Percentiles rank a stretch among this genome's conserved stretches.
These are phyloP conservation scores for Suillus lakei DNA, from an alignment of 768 basidiomycete species.

Conservation along the genomic window DNA sequence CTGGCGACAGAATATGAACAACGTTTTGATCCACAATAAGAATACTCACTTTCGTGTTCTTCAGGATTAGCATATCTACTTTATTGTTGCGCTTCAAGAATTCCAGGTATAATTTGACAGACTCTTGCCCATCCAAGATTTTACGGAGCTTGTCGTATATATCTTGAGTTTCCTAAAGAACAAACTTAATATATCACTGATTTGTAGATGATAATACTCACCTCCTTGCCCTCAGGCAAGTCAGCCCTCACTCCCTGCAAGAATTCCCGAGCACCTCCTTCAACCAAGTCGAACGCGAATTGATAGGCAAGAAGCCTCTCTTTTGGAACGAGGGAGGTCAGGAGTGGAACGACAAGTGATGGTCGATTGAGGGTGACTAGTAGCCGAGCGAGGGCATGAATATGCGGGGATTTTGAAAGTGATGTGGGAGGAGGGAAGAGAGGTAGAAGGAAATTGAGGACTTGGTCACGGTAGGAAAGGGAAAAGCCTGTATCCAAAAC, in stretches of 20 bases:
- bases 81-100: slow-evolving; percentile 96
- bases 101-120: slow-evolving; percentile 91
- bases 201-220: slow-evolving; percentile 35
- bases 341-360: slow-evolving; percentile 74
- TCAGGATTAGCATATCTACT: slow-evolving; percentile 88
- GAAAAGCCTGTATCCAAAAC: slow-evolving; percentile 90
- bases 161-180: slow-evolving; percentile 56
- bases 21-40: slow-evolving; percentile 8
- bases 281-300: slow-evolving; percentile 93
- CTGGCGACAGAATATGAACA: slow-evolving; percentile 40
- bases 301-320: slow-evolving; percentile 89
- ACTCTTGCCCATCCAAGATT: slow-evolving; percentile 90
- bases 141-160: slow-evolving; percentile 76
- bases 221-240: slow-evolving; percentile 70
- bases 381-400: slow-evolving; percentile 84
- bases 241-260: slow-evolving; percentile 74
- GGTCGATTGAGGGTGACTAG: slow-evolving; percentile 87
- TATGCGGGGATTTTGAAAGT: slow-evolving; percentile 75
- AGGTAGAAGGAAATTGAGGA: slow-evolving; percentile 78
- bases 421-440: slow-evolving; percentile 81
- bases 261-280: slow-evolving; percentile 94
- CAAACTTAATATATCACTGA: slow-evolving; percentile 16
- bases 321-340: slow-evolving; percentile 70
- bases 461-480: slow-evolving; percentile 82
- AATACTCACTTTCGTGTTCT: slow-evolving; percentile 79